phyloP scores from a whole-genome alignment of 2,329 filamentous ascomycete species.

The Verticillium klebahnii region DNA sequence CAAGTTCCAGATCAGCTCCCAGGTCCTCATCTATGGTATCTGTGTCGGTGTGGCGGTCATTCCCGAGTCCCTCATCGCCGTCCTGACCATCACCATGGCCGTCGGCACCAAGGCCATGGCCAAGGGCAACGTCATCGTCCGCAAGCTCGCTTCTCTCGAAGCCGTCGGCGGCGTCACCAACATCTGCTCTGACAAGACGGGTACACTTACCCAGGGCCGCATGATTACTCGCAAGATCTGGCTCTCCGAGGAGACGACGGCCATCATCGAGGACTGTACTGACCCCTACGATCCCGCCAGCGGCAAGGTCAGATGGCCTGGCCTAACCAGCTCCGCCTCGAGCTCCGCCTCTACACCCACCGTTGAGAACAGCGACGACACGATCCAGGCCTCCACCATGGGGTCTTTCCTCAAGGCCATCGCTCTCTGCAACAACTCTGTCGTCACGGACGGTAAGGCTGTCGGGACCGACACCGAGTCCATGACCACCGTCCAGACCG shows the following conservation, averaged over 20 bases:
- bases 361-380: slow-evolving; percentile 19
- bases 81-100: slow-evolving; percentile 67
- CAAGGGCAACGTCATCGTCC: slow-evolving; percentile 59
- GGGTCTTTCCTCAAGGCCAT: slow-evolving; percentile 48
- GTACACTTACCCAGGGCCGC: slow-evolving; percentile 61
- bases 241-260: slow-evolving; percentile 49
- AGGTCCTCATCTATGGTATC: slow-evolving; percentile 58
- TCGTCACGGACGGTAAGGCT: slow-evolving; percentile 42
- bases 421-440: slow-evolving; percentile 58
- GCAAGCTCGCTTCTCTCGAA: slow-evolving; percentile 61
- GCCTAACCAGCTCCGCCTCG: slow-evolving; percentile 29
- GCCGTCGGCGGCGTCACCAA: slow-evolving; percentile 66
- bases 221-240: slow-evolving; percentile 62
- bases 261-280: slow-evolving; percentile 49
- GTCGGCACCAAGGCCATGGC: slow-evolving; percentile 63
- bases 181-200: slow-evolving; percentile 68
- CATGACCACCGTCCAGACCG: slow-evolving; percentile 37
- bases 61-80: slow-evolving; percentile 62
- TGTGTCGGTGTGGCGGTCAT: slow-evolving; percentile 61
- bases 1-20: slow-evolving; percentile 46
- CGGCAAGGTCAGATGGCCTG: slow-evolving; percentile 44
- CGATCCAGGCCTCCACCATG: slow-evolving; percentile 27
- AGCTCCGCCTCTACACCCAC: slow-evolving; percentile 15
- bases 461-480: slow-evolving; percentile 42
- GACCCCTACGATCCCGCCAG: slow-evolving; percentile 59